Base-by-base conservation (phyloP, 345 rosid genomes). In the Camelina sativa region DNA sequence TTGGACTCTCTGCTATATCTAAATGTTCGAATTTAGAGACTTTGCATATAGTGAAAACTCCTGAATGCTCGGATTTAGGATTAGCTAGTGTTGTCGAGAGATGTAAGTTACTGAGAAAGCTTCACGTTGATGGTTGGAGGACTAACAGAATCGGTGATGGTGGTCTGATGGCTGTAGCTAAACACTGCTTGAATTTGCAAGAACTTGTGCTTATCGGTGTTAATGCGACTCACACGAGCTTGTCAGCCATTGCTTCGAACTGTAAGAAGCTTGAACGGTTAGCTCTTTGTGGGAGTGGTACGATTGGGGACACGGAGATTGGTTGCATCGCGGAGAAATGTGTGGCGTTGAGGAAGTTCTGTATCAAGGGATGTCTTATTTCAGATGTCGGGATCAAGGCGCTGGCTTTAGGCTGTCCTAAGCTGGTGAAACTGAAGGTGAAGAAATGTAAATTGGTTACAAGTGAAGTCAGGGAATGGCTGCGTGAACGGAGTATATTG, bases 121-220 rank as follows among this genome's bases (percentile, higher is more conserved):
- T 25, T 25, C 28, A 25, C 28, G 3, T 25, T 25, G 28, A 25
- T 25, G 28, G 28, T 25, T 25, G 28, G 28, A 25, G 28, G 28
- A 25, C 28, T 25, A 25, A 25, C 28, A 25, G 28, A 25, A 25
- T 25, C 28, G 28, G 28, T 25, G 28, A 25, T 25, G 28, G 3
- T 25, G 28, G 28, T 25, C 28, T 23, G 28, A 25, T 25, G 28
- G 28, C 28, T 25, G 28, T 23, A 23, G 25, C 25, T 23, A 23
- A 23, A 23, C 25, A 23, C 25, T 23, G 25, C 25, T 23, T 23
- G 25, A 23, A 23, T 23, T 23, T 23, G 25, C 25, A 23, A 23
- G 25, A 93, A 32, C 88, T 93, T 61, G 92, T 91, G 51, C 81
- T 93, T 69, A 89, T 91, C 17, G 90, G 98, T 70, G 92, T 93